Base-by-base conservation (phyloP, 805 yeast genomes). In the Cyberlindnera nakhonratchasimensis region DNA sequence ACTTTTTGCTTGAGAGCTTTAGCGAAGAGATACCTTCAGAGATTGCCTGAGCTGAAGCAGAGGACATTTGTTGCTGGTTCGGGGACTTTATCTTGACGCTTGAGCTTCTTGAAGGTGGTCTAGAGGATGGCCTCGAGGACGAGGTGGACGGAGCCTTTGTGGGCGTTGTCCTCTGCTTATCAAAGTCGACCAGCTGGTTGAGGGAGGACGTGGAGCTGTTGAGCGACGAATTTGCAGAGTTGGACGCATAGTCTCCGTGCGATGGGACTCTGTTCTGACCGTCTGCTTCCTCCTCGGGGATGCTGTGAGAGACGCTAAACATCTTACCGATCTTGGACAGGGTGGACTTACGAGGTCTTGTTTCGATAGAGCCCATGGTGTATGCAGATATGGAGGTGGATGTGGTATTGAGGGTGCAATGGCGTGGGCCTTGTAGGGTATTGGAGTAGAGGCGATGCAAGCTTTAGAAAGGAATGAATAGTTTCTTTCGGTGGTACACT, bases 301-400 rank as follows among this genome's bases (percentile, higher is more conserved):
- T 47, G 18, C 39, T 25, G 23, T 45, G 36, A 2, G 46, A 36
- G 18, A 47, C 51, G 20, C 59, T 59, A 45, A 61, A 54, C 29
- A 61, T 50, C 45, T 54, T 58, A 2, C 62, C 59, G 11, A 61
- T 39, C 43, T 53, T 61, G n/a, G 58, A 54, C 6, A 61, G 34
- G 3, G 65, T 61, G 2, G 61, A 53, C 39, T 55, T 50, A 28
- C 61, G 49, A 3, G 58, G 45, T 43, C 63, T 52, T 14, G 35
- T 36, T 18, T 44, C 47, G 8, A 44, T 29, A 13, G 47, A 39
- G 10, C 47, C 47, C 47, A 44, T 44, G 14, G 13, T 28, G 23
- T n/a, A 6, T 25, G 17, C 6, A 25, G 29, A 25, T 34, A 17
- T 23, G n/a, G n/a, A n/a, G 8, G 33, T 29, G 33, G 8, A 26